Base-by-base conservation (phyloP, 139 green algal genomes). In the Volvox reticuliferus region DNA sequence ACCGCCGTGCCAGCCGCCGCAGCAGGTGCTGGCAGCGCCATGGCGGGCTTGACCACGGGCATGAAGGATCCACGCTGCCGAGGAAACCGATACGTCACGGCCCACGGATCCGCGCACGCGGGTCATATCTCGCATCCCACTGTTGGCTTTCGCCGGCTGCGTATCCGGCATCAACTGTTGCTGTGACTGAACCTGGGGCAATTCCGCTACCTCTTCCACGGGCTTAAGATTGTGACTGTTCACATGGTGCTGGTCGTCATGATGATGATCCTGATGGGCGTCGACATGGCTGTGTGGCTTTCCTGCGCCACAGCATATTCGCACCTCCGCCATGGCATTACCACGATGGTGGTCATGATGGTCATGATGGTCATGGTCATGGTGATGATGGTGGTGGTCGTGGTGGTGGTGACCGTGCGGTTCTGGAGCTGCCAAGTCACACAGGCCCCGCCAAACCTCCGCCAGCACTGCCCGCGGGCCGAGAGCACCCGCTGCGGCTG, bases 351-450 rank as follows among this genome's bases (percentile, higher is more conserved):
- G 71, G 22, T 35, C 76, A 68, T 30, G 21, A 20, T 90, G 22
- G 78, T 35, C 55, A 44, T 75, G 50, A n/a, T 44, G 13, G 18
- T 87, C 16, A 36, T 36, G 18, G 35, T 82, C 37, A 71, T 82
- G 2, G 33, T 93, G 62, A 37, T 86, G 32, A 33, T 91, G 83
- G 35, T 44, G n/a, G 67, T 91, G 87, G 33, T 33, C 26, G 82
- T 91, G 76, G 55, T 92, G 86, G 87, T 37, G 24, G 50, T 91
- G 87, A 32, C 35, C 73, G 50, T 95, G 89, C 2, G 87, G 77
- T 16, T 93, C 88, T 75, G 88, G 28, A n/a, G 73, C 76, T 35
- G 78, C 73, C 44, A 90, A 20, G 68, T 83, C 75, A 28, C 22
- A 16, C 55, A 84, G 32, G 3, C 86, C 68, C 21, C 17, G 50